Conservation (phyloP, 2,329 filamentous ascomycete species). For the Ceratocystis cacaofunesta region DNA sequence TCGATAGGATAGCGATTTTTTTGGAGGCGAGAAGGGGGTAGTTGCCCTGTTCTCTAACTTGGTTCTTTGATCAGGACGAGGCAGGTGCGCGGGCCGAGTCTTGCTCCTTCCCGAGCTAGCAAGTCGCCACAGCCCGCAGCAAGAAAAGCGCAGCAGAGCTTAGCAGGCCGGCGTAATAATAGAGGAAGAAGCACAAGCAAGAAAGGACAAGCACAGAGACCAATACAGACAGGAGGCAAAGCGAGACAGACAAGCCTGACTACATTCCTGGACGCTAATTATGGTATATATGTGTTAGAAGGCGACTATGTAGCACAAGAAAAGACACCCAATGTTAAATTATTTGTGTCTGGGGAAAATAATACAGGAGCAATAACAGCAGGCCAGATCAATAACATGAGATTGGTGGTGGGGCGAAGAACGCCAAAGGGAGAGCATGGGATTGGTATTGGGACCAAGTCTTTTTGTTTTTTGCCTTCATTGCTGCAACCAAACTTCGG, state of each 20-base stretch:
- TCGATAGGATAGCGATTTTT: not conserved
- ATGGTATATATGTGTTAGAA: not conserved
- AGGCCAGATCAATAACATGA: not conserved
- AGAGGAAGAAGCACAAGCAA: no score
- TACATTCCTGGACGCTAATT: not conserved
- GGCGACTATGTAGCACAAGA: not conserved
- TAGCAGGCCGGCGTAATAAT: not conserved
- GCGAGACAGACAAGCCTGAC: not conserved
- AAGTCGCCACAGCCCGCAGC: not conserved
- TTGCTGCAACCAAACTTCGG: not conserved
- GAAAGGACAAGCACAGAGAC: no score
- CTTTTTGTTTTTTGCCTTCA: not conserved
- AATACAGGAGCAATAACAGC: not conserved
- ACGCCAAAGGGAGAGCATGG: not conserved
- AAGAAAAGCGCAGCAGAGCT: not conserved
- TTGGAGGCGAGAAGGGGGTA: not conserved
- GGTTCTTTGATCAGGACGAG: not conserved
- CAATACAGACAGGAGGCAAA: not conserved
- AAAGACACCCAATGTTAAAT: not conserved
- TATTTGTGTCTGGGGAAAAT: not conserved
- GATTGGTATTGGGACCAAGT: not conserved
- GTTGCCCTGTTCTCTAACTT: not conserved
- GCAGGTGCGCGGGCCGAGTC: conserved; percentile 3
- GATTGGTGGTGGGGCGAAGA: not conserved
- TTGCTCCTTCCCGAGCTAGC: not conserved